Evolutionary conservation across 306 rosid species (phyloP).

Genomic region (Trifolium repens): DNA sequence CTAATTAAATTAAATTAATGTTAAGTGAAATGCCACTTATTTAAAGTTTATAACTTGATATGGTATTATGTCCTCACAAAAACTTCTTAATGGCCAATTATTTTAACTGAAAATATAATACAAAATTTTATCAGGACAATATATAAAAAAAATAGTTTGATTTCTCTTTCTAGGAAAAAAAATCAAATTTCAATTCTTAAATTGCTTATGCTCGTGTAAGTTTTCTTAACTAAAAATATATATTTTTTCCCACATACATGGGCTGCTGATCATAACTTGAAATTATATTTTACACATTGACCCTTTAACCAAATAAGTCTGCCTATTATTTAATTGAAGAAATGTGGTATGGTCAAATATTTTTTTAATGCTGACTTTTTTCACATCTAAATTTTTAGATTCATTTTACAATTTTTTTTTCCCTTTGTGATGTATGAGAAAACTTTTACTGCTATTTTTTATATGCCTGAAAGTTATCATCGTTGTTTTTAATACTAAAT

Average conservation of each 20-base stretch:
- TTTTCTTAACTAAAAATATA: not conserved
- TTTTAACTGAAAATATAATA: not conserved
- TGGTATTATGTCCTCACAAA: not conserved
- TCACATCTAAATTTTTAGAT: not conserved
- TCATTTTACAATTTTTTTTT: not conserved
- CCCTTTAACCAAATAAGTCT: not conserved
- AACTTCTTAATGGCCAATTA: constrained; percentile 2
- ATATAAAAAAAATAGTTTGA: too few species aligned
- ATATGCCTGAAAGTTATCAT: not conserved
- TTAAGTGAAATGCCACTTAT: not conserved
- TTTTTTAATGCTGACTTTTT: not conserved
- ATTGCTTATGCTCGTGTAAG: not conserved
- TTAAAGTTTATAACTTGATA: not conserved
- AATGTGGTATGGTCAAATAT: constrained; percentile 5
- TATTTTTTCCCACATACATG: not conserved
- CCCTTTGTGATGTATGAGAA: not conserved
- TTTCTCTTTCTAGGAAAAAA: too few species aligned
- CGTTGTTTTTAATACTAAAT: not conserved
- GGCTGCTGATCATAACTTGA: not conserved
- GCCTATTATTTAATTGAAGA: constrained; percentile 4
- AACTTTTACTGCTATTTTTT: not conserved
- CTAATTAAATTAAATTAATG: not conserved
- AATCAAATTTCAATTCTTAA: too few species aligned
- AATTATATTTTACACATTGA: constrained; percentile 10
- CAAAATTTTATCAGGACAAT: not conserved